phyloP scores from a whole-genome alignment of 805 yeast genomes.

The Spathaspora girioi region DNA sequence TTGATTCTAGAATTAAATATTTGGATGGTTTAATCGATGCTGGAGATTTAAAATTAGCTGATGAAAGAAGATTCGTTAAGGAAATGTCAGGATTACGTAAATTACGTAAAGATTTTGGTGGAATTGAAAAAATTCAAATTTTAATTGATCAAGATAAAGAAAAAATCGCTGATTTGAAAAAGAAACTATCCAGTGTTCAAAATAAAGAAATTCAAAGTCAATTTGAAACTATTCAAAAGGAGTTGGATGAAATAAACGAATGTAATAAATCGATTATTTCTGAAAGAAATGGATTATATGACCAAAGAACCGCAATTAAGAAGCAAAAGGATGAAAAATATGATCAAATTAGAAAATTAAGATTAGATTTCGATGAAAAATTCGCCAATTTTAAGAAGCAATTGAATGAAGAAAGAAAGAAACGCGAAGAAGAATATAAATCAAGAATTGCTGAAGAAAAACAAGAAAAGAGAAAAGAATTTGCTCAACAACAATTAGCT shows the following conservation, averaged over 20 bases:
- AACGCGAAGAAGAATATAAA: conserved; percentile 67
- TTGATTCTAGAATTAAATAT: conserved; percentile 58
- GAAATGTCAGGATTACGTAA: conserved; percentile 84
- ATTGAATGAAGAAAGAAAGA: conserved; percentile 64
- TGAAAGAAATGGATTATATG: conserved; percentile 61
- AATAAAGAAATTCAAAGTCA: conserved; percentile 62
- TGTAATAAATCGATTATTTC: conserved; percentile 59
- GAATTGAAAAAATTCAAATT: conserved; percentile 70
- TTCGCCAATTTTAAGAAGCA: conserved; percentile 66
- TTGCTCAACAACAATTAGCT: conserved; percentile 63
- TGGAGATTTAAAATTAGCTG: conserved; percentile 82
- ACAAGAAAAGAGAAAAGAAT: conserved; percentile 49
- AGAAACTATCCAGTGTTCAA: conserved; percentile 54
- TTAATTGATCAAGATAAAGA: conserved; percentile 75
- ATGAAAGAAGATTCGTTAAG: conserved; percentile 80
- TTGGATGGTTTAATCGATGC: conserved; percentile 74
- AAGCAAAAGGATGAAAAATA: conserved; percentile 68
- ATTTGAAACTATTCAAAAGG: conserved; percentile 65
- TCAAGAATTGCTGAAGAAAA: conserved; percentile 48
- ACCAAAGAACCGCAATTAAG: conserved; percentile 63
- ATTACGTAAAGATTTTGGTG: conserved; percentile 71
- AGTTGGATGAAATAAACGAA: conserved; percentile 62
- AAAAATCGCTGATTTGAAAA: conserved; percentile 72
- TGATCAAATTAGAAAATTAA: conserved; percentile 61
- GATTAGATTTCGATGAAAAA: conserved; percentile 73